Percentiles rank a stretch among this genome's conserved stretches.
phyloP scores from a whole-genome alignment of 495 filamentous ascomycete species.

The Astrothelium macrocarpum region DNA sequence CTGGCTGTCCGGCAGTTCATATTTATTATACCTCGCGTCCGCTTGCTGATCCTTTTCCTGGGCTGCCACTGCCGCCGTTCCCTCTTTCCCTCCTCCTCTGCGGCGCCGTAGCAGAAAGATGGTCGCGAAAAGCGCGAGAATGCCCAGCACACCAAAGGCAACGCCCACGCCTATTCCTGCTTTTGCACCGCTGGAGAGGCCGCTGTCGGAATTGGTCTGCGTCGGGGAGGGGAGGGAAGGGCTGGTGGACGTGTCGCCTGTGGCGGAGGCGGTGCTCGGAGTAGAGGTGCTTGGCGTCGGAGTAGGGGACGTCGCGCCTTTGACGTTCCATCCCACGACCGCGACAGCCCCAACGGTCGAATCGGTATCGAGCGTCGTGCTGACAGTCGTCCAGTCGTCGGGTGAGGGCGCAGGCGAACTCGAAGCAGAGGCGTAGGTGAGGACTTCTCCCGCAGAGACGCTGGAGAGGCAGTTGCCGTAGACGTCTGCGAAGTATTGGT shows the following conservation, averaged over 20 bases:
- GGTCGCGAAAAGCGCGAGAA: constrained; percentile 1
- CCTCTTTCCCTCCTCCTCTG: constrained; percentile 4
- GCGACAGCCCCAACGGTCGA: constrained; percentile 5
- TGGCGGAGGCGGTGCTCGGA: background rate
- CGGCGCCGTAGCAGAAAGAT: constrained; percentile 1
- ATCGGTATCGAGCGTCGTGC: background rate
- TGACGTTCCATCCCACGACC: constrained; percentile 5
- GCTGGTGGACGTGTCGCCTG: constrained; percentile 4
- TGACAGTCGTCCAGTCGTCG: constrained; percentile 6
- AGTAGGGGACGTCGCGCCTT: constrained; percentile 3
- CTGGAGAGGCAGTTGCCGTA: constrained; percentile 7
- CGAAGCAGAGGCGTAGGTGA: constrained; percentile 6
- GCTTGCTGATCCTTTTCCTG: constrained; percentile 5
- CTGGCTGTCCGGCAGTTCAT: constrained; percentile 6
- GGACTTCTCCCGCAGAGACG: constrained; percentile 4
- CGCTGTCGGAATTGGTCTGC: background rate
- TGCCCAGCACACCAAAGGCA: constrained; percentile 4
- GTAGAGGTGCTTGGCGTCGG: constrained; percentile 1
- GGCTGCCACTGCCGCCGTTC: constrained; percentile 1
- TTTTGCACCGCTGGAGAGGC: constrained; percentile 7
- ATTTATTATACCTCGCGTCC: constrained; percentile 6
- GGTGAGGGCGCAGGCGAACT: constrained; percentile 2
- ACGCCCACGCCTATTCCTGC: constrained; percentile 7
- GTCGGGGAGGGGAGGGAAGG: constrained; percentile 3
- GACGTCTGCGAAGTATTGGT: constrained; percentile 1